A percentile compares a stretch with the other conserved stretches of the same genome.
Evolutionary conservation across 1,284 basidiomycete genomes (phyloP).

Genomic region (Cutaneotrichosporon mucoides): DNA sequence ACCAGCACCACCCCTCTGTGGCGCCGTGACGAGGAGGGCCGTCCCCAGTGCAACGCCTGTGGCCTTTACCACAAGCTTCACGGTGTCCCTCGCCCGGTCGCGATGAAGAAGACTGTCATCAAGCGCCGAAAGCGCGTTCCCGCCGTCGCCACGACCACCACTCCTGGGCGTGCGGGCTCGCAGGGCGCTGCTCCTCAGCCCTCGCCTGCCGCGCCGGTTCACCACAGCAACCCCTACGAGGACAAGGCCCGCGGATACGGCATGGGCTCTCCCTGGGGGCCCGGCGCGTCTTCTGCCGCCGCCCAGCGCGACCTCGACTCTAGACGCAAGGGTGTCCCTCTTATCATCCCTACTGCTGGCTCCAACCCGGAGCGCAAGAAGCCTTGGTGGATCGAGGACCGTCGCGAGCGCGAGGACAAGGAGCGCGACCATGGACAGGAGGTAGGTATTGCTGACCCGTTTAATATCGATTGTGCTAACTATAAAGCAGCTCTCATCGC

Average conservation of each 20-base stretch:
- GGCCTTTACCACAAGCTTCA: slow-evolving; percentile 97
- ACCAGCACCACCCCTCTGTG: slow-evolving; percentile 92
- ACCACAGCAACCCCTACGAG: slow-evolving; percentile 11
- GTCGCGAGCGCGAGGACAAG: slow-evolving; percentile 17
- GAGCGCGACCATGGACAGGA: slow-evolving; percentile 18
- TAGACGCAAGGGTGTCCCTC: slow-evolving; percentile 23
- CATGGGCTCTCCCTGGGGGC: slow-evolving; percentile 14
- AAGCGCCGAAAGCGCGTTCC: slow-evolving; percentile 95
- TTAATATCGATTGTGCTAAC: too few species aligned
- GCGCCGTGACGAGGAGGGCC: slow-evolving; percentile 88
- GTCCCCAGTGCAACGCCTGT: slow-evolving; percentile 72
- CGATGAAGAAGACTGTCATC: slow-evolving; percentile 99
- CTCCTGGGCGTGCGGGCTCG: slow-evolving; percentile 12
- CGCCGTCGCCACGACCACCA: slow-evolving; percentile 53
- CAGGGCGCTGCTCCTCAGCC: slow-evolving; percentile 9
- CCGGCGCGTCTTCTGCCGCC: slow-evolving; percentile 2
- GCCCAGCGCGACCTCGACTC: slow-evolving; percentile 14
- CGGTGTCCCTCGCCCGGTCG: slow-evolving; percentile 91
- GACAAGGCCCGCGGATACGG: slow-evolving; percentile 16
- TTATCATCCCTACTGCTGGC: slow-evolving; percentile 14
- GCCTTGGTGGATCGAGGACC: slow-evolving; percentile 42
- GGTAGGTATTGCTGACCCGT: slow-evolving; percentile 4
- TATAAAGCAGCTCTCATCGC: slow-evolving; percentile 34
- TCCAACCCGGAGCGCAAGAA: slow-evolving; percentile 31
- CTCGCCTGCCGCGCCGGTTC: not conserved